Conservation (phyloP, 75 land plant genomes). For the Ceratopteris richardii region DNA sequence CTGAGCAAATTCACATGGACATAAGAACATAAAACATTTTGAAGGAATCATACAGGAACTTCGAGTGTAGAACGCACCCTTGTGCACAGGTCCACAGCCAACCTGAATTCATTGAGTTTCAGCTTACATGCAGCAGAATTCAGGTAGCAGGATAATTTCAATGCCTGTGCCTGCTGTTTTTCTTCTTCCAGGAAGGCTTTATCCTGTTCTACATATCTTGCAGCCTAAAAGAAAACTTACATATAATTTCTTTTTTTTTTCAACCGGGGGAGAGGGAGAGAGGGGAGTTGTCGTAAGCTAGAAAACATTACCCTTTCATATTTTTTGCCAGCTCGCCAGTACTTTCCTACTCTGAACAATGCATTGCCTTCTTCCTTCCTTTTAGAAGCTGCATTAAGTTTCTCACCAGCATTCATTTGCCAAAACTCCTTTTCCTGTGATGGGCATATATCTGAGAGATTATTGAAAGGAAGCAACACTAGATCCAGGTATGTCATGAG, state of each 20-base stretch:
- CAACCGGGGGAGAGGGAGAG: neutral
- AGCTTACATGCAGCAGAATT: constrained; percentile 93
- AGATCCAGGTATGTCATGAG: too few relatives aligned
- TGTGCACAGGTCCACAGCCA: constrained; percentile 78
- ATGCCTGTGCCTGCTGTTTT: constrained; percentile 55
- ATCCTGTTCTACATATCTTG: constrained; percentile 66
- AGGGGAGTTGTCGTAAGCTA: neutral
- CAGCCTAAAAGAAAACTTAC: constrained; percentile 37
- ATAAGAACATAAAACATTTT: neutral
- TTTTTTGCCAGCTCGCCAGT: constrained; percentile 61
- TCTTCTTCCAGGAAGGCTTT: constrained; percentile 66
- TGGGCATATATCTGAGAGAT: neutral
- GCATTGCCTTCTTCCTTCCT: constrained; percentile 82
- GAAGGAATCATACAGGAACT: neutral
- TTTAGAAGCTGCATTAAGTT: constrained; percentile 64
- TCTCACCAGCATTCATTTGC: constrained; percentile 68
- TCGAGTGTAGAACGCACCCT: constrained; percentile 61
- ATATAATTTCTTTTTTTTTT: neutral
- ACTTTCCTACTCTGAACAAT: constrained; percentile 66
- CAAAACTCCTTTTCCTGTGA: constrained; percentile 69
- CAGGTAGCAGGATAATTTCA: constrained; percentile 66
- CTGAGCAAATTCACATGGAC: constrained; percentile 18
- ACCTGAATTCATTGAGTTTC: constrained; percentile 67
- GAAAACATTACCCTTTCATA: constrained; percentile 66
- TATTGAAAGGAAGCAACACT: too few relatives aligned